Conservation (phyloP, 768 basidiomycete genomes). For the Leccinum truebloodii region DNA sequence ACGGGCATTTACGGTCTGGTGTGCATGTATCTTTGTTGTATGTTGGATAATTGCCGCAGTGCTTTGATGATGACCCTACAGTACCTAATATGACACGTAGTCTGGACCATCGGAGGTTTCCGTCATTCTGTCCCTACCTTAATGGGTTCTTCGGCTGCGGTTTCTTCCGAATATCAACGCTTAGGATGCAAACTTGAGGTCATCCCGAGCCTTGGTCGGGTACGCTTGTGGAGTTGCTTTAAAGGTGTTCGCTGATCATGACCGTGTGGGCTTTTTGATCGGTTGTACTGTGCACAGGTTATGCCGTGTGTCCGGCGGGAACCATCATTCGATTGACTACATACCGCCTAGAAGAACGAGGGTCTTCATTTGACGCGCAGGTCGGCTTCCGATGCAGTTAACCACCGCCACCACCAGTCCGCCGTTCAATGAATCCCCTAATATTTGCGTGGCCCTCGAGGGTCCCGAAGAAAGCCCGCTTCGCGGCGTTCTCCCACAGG, state of each 20-base stretch:
- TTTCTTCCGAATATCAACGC: slow-evolving; percentile 12
- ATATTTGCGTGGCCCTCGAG: slow-evolving; percentile 78
- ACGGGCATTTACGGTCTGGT: slow-evolving; percentile 17
- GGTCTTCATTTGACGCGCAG: slow-evolving; percentile 4
- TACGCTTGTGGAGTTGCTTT: neutral
- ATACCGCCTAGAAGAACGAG: slow-evolving; percentile 2
- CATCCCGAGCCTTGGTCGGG: slow-evolving; percentile 15
- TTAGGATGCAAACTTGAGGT: slow-evolving; percentile 5
- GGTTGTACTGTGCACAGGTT: neutral
- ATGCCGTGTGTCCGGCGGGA: neutral
- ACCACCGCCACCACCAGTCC: slow-evolving; percentile 46
- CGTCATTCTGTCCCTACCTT: neutral
- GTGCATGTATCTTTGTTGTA: slow-evolving; percentile 13
- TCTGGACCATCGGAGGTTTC: neutral
- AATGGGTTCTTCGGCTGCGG: slow-evolving; percentile 1
- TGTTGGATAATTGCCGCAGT: slow-evolving; percentile 16
- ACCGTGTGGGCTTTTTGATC: slow-evolving; percentile 8
- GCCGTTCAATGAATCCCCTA: slow-evolving; percentile 76
- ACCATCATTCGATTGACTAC: slow-evolving; percentile 9
- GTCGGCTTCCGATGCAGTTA: slow-evolving; percentile 10
- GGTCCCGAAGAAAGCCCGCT: slow-evolving; percentile 82
- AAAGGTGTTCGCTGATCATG: slow-evolving; percentile 16
- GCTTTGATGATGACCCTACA: slow-evolving; percentile 16
- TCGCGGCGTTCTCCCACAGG: slow-evolving; percentile 74
- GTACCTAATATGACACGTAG: slow-evolving; percentile 6